Evolutionary conservation across 306 rosid genomes (phyloP), one percentile per base, ranked within the genome.

Genomic region (Castanospermum australe): DNA sequence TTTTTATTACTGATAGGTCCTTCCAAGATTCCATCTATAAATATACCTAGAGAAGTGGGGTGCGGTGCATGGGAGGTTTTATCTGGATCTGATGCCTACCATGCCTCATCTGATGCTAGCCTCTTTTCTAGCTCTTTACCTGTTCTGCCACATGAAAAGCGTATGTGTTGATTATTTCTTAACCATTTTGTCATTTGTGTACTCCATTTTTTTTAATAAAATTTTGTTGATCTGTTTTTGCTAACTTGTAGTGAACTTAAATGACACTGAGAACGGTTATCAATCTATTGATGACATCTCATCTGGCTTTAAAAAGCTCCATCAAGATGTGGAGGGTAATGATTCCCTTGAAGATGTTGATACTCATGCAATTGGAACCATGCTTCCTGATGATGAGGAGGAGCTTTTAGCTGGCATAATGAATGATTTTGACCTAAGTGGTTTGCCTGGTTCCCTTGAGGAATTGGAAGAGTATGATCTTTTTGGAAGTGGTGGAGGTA

Each of bases 401-500:
- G 94, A 85, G 83, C 97, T 93, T 60, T 88, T 93, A 78, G 91
- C 89, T 20, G 96, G 96, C 77, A 81, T 87, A 80, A 85, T 83
- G 67, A 97, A 91, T 80, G 96, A 93, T 88, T 87, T 93, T 80
- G 97, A 93, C 83, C 84, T 93, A 24, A 89, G 87, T 72, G 97
- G 90, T 57, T 83, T 93, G 86, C 98, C 98, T 48, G 83, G 87
- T 75, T 91, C 97, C 63, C 81, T 89, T 73, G 98, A 93, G 78
- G 97, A 93, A 79, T 85, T 93, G 84, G 97, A 88, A 82, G 98
- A 92, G 8, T 90, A 88, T 84, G 97, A 93, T 86, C 71, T 93
- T 62, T 91, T 91, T 81, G 94, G 83, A 52, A 89, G 92, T 79
- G 92, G 97, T 74, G 97, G 98, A 21, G 98, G 97, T 64, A 85